Percentiles rank a stretch among this genome's conserved stretches.
These are phyloP conservation scores for Neopestalotiopsis sp. DNA, from an alignment of 2,329 filamentous ascomycete genomes.

Conservation along the genomic window DNA sequence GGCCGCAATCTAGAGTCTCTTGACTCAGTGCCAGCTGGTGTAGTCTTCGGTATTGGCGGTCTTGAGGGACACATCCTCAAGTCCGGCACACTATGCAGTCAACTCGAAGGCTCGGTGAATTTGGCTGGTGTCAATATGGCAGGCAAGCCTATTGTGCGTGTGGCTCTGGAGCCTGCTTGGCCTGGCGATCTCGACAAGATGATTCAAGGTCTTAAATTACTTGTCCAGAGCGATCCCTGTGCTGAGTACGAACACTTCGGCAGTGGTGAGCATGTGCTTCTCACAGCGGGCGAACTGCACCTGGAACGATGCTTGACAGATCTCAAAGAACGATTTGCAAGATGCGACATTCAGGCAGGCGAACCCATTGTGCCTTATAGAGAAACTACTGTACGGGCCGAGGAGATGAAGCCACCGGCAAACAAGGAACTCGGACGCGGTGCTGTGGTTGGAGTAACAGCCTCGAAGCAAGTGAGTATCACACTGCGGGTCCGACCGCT, in stretches of 20 bases:
- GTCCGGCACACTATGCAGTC: constrained; percentile 90
- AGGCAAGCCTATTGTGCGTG: constrained; percentile 90
- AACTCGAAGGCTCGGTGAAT: constrained; percentile 85
- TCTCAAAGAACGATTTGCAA: constrained; percentile 88
- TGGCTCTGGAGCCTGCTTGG: constrained; percentile 91
- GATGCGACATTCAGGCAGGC: constrained; percentile 92
- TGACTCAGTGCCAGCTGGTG: constrained; percentile 84
- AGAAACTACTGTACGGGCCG: constrained; percentile 84
- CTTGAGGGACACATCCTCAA: constrained; percentile 95
- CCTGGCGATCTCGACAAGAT: constrained; percentile 93
- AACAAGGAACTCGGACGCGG: constrained; percentile 88
- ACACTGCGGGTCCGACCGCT: constrained; percentile 79
- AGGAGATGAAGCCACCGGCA: constrained; percentile 89
- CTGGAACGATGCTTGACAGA: constrained; percentile 93
- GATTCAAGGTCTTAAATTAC: constrained; percentile 83
- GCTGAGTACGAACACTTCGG: constrained; percentile 93
- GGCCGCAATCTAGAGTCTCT: constrained; percentile 85
- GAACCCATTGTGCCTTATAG: constrained; percentile 95
- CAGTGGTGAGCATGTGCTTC: constrained; percentile 91
- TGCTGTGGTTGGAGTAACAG: constrained; percentile 74
- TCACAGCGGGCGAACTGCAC: constrained; percentile 94
- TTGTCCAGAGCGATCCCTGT: constrained; percentile 95
- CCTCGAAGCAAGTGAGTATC: constrained; percentile 85
- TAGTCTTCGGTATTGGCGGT: constrained; percentile 93
- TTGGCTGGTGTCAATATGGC: constrained; percentile 82